Evolutionary conservation across 331 rosid species (phyloP).

Genomic region (Pyracantha coccinea): DNA sequence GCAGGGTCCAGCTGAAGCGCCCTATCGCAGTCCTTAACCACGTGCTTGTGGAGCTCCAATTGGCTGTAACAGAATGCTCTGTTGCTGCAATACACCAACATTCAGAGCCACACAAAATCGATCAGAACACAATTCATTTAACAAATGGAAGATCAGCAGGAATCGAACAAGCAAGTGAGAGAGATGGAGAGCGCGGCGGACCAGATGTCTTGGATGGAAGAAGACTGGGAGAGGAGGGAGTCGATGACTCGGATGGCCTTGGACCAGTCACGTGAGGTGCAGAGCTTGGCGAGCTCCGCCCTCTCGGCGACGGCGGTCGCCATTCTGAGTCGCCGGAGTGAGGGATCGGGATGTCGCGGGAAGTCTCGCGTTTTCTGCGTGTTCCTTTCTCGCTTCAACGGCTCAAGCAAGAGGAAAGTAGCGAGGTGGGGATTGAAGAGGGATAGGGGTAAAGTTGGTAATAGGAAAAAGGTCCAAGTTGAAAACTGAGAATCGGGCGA

Average conservation of each 20-base stretch:
- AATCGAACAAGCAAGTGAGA: not conserved
- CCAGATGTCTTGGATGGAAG: conserved; percentile 71
- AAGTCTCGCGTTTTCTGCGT: not conserved
- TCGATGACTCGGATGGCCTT: conserved; percentile 76
- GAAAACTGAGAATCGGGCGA: not conserved
- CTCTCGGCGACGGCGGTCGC: conserved; percentile 50
- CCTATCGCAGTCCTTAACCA: conserved; percentile 69
- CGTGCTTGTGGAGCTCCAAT: conserved; percentile 83
- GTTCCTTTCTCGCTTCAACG: conserved; percentile 19
- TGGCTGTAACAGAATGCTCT: conserved; percentile 84
- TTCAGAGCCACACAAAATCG: not conserved
- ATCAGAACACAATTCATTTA: not conserved
- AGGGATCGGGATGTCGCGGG: conserved; percentile 13
- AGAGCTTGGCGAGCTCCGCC: conserved; percentile 56
- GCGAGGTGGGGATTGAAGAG: not conserved
- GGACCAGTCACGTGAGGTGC: conserved; percentile 85
- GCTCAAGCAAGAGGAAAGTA: not conserved
- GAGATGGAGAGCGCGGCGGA: conserved; percentile 12
- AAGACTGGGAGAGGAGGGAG: conserved; percentile 51
- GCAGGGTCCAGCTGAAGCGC: conserved; percentile 67
- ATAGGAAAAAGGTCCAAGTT: not conserved
- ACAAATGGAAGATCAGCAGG: conserved; percentile 14
- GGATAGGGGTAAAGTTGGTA: not conserved
- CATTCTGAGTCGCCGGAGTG: conserved; percentile 28
- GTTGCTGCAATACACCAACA: conserved; percentile 42